These are phyloP conservation scores for Saccharomyces pastorianus DNA, from an alignment of 1,139 yeast species.

Conservation along the genomic window DNA sequence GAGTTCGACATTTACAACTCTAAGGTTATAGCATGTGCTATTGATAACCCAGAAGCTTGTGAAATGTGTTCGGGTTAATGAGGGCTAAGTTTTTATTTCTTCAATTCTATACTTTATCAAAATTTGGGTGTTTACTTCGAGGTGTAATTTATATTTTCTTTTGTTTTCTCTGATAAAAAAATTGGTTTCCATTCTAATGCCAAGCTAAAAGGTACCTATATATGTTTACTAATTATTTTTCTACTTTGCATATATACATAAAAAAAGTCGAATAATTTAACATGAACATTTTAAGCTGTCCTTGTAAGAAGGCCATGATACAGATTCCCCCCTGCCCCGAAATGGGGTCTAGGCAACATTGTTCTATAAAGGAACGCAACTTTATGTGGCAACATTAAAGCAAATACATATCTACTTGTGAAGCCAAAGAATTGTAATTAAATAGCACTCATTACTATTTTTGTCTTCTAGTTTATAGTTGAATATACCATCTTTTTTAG, in stretches of 20 bases:
- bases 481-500: constrained; percentile 34
- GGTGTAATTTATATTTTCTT: not conserved
- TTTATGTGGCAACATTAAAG: not conserved
- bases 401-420: constrained; percentile 11
- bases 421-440: constrained; percentile 28
- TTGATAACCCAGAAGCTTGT: constrained; percentile 93
- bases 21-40: constrained; percentile 92
- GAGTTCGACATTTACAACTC: constrained; percentile 76
- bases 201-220: not conserved
- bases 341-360: not conserved
- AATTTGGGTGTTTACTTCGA: not conserved
- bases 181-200: not conserved
- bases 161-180: not conserved
- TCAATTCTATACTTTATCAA: not conserved
- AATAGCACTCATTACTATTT: constrained; percentile 6
- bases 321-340: not conserved
- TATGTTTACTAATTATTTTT: not conserved
- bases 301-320: not conserved
- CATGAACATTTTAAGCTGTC: not conserved
- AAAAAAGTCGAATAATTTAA: not conserved
- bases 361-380: not conserved
- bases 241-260: not conserved
- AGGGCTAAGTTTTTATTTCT: not conserved
- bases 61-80: constrained; percentile 95
- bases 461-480: constrained; percentile 18